Conservation (phyloP, 805 yeast genomes). For the Cyberlindnera samutprakarnensis region DNA sequence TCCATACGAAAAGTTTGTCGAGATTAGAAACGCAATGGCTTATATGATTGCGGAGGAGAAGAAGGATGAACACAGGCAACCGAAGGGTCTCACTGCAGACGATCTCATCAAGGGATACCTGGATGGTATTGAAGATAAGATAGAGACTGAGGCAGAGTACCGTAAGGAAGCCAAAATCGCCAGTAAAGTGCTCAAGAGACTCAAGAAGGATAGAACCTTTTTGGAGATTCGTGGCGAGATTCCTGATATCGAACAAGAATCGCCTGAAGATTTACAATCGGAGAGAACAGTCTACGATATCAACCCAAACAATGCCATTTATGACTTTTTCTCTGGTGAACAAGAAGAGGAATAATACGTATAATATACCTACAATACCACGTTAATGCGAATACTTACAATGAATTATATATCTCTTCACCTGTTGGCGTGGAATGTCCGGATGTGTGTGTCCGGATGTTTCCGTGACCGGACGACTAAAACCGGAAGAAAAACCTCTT, state of each 20-base stretch:
- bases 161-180: conserved; percentile 65
- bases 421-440: too few relatives aligned
- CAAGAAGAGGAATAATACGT: conserved; percentile 6
- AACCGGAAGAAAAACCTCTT: too few relatives aligned
- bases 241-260: conserved; percentile 17
- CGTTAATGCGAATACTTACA: too few relatives aligned
- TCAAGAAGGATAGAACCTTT: conserved; percentile 78
- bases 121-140: conserved; percentile 59
- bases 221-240: conserved; percentile 51
- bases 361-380: too few relatives aligned
- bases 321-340: conserved; percentile 36
- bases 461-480: too few relatives aligned
- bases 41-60: conserved; percentile 54
- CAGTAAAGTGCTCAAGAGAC: conserved; percentile 70
- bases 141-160: conserved; percentile 63
- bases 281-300: conserved; percentile 25
- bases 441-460: too few relatives aligned
- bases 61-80: conserved; percentile 36
- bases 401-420: too few relatives aligned
- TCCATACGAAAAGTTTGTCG: conserved; percentile 79
- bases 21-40: conserved; percentile 76
- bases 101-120: conserved; percentile 79
- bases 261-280: conserved; percentile 20
- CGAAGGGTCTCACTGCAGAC: conserved; percentile 43
- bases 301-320: conserved; percentile 81